Evolutionary conservation across 108 stramenopile species (phyloP).

Genomic region (Nitzschia palea): DNA sequence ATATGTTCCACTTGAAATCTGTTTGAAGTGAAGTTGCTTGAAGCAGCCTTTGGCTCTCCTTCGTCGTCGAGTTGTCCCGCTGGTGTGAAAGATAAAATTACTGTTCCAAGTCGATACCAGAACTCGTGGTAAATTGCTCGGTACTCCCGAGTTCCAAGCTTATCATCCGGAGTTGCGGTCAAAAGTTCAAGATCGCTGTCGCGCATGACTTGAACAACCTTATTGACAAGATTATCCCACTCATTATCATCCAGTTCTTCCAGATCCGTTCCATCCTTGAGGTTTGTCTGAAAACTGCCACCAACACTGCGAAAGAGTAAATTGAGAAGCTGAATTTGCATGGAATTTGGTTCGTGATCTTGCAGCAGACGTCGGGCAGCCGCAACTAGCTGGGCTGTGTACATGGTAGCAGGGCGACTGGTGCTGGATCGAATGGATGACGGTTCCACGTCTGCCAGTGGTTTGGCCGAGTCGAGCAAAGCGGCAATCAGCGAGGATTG

Average conservation of each 20-base stretch:
- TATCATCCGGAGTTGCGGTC: constrained; percentile 36
- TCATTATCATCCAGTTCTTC: constrained; percentile 74
- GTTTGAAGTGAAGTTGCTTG: constrained; percentile 17
- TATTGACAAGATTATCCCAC: constrained; percentile 63
- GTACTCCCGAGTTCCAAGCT: constrained; percentile 40
- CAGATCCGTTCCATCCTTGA: constrained; percentile 41
- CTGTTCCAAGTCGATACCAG: constrained; percentile 64
- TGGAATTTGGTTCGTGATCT: constrained; percentile 51
- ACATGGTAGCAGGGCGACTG: neutral
- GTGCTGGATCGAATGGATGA: neutral
- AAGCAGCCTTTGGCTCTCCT: neutral
- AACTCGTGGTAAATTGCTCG: constrained; percentile 76
- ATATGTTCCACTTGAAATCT: constrained; percentile 75
- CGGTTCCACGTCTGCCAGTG: constrained; percentile 31
- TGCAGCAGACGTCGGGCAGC: constrained; percentile 43
- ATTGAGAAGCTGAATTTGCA: constrained; percentile 64
- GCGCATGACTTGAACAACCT: constrained; percentile 80
- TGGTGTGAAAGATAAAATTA: constrained; percentile 46
- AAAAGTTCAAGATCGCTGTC: constrained; percentile 49
- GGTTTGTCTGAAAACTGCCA: constrained; percentile 42
- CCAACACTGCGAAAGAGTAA: constrained; percentile 84
- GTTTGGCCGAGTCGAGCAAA: constrained; percentile 39
- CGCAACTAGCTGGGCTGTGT: constrained; percentile 38
- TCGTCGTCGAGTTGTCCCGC: constrained; percentile 2
- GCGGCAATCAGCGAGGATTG: constrained; percentile 46